Evolutionary conservation across 352 stramenopile species (phyloP).

Genomic region (Phytopythium litorale): DNA sequence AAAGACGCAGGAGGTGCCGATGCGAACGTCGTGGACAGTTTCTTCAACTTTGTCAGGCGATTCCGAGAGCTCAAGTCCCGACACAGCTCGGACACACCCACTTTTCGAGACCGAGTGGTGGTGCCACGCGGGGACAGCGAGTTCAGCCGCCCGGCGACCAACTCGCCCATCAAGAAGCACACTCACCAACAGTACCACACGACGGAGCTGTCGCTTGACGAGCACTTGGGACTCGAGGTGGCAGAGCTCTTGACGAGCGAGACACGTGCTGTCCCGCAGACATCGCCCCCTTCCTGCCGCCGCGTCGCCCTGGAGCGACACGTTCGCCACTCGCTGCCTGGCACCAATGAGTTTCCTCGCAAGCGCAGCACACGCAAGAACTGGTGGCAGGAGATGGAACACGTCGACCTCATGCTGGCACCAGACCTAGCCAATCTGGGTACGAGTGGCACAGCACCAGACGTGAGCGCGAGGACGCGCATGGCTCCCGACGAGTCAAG

Average conservation of each 20-base stretch:
- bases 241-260: neutral
- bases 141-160: neutral
- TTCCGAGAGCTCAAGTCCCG: constrained; percentile 16
- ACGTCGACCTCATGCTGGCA: neutral
- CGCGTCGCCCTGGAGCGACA: constrained; percentile 20
- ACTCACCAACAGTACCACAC: neutral
- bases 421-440: neutral
- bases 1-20: constrained; percentile 4
- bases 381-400: constrained; percentile 32
- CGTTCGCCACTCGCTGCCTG: constrained; percentile 18
- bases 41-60: constrained; percentile 63
- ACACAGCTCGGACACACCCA: neutral
- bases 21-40: constrained; percentile 37
- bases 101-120: neutral
- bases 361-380: constrained; percentile 28
- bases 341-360: constrained; percentile 18
- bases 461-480: neutral
- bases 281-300: constrained; percentile 20
- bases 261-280: neutral
- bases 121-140: neutral
- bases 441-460: neutral
- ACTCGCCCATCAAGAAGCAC: neutral
- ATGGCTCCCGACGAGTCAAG: neutral
- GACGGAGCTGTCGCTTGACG: neutral
- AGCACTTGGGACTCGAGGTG: neutral